Base-by-base conservation (phyloP, 176 grass and related monocot genomes). In the Rhipidocladum racemiflorum region DNA sequence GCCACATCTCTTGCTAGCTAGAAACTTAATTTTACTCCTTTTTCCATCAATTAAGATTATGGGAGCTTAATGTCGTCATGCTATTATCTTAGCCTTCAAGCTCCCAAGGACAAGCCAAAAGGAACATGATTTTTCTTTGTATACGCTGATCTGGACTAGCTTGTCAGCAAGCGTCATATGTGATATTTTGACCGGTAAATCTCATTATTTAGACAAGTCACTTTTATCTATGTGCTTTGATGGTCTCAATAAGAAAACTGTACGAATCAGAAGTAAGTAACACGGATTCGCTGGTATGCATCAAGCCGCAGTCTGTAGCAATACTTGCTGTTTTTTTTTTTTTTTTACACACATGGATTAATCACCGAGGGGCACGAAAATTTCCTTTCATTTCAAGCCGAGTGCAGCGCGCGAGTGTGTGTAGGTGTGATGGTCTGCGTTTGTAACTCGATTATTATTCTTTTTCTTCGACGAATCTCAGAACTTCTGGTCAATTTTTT, bases 1-100 rank as follows among this genome's bases (percentile, higher is more conserved):
- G 74, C 43, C 68, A 62, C 17, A 55, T 83, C 75, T 77, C 55
- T 68, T 24, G 55, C 65, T 78, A 76, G 56, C 65, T 78, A 76
- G 55, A 70, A 70, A 32, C 61, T 70, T 65, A 80, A 35, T 7
- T 1, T 45, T 16, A 74, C 38, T 75, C 0, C 68, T 81, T 61
- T 61, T 28, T 21, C 44, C 67, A 62, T 53, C 7, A 55, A 14
- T 36, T 66, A 43, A 51, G 21, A 72, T 21, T 53, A 32, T 51
- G 27, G 28, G 16, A 53, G 43, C 20, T 46, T 48, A 28, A 20
- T 72, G 43, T 72, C 27, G 25, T 49, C 15, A 18, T 72, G n/a
- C 46, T 72, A 53, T 17, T 72, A 50, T 10, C 24, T 20, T 72
- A 23, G 24, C 24, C 7, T 48, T 17, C 42, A 46, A 48, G 24